These are phyloP conservation scores for Colletotrichum cuscutae DNA, from an alignment of 2,329 filamentous ascomycete species.

Conservation along the genomic window DNA sequence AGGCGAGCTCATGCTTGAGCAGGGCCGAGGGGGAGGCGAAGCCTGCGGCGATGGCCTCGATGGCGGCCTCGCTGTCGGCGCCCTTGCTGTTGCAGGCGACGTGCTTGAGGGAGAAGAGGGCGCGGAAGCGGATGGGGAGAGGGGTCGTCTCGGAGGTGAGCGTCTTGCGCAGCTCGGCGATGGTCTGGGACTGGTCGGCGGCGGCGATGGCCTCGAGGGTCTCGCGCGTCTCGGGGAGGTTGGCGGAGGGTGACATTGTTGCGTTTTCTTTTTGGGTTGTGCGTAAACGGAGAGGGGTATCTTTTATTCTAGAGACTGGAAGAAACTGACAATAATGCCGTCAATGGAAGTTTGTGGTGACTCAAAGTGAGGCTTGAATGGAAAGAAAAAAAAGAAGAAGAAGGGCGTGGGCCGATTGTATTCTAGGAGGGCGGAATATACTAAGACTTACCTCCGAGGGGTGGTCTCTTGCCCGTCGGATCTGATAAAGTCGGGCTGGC, in stretches of 20 bases:
- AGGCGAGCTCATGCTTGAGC: constrained; percentile 95
- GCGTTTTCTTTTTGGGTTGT: not conserved
- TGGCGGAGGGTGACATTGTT: constrained; percentile 40
- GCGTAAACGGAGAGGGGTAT: constrained; percentile 6
- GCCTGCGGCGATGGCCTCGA: constrained; percentile 86
- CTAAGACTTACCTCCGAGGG: constrained; percentile 27
- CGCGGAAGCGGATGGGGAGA: constrained; percentile 90
- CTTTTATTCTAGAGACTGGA: not conserved
- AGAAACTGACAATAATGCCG: not conserved
- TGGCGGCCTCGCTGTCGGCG: constrained; percentile 67
- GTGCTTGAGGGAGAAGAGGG: constrained; percentile 97
- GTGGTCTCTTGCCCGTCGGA: constrained; percentile 15
- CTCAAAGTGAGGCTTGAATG: not conserved
- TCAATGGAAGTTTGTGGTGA: not conserved
- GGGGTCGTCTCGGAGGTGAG: constrained; percentile 84
- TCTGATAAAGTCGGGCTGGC: constrained; percentile 26
- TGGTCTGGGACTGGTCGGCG: constrained; percentile 42
- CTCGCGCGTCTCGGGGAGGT: constrained; percentile 33
- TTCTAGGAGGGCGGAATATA: constrained; percentile 12
- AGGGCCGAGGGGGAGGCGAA: constrained; percentile 88
- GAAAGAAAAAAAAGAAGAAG: not conserved
- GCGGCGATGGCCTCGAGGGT: constrained; percentile 32
- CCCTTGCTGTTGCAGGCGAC: constrained; percentile 77
- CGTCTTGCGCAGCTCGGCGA: constrained; percentile 75
- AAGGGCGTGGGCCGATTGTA: constrained; percentile 23